These are phyloP conservation scores for Imleria badia DNA, from an alignment of 768 basidiomycete species.

Conservation along the genomic window DNA sequence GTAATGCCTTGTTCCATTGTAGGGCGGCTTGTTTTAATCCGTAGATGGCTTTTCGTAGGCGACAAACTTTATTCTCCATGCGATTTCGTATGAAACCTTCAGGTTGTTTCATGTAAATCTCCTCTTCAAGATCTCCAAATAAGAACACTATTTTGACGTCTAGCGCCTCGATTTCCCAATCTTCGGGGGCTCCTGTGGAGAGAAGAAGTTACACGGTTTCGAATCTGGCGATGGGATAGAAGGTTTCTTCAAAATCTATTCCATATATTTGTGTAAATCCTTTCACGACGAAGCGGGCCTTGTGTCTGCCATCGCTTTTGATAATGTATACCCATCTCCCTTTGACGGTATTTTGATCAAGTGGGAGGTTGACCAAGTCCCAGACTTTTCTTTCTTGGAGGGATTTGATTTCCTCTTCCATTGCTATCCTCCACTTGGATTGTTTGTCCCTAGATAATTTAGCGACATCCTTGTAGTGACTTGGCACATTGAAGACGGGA, in stretches of 20 bases:
- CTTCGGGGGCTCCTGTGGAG: background rate
- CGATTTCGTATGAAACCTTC: background rate
- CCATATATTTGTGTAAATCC: background rate
- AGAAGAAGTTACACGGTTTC: background rate
- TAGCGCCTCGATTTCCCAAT: background rate
- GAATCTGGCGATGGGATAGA: background rate
- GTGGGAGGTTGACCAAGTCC: background rate
- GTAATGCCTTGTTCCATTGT: background rate
- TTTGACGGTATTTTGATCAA: background rate
- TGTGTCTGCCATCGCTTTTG: background rate
- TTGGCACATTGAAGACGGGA: too few species aligned
- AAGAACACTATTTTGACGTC: background rate
- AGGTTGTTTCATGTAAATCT: background rate
- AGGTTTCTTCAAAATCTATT: background rate
- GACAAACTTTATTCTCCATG: background rate
- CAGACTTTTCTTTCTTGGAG: background rate
- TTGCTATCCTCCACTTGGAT: too few species aligned
- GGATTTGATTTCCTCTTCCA: too few species aligned
- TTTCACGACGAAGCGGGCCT: background rate
- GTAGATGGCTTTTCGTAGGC: background rate
- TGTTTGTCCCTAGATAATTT: too few species aligned
- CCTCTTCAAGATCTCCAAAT: background rate
- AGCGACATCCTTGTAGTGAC: too few species aligned
- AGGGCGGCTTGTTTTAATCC: background rate
- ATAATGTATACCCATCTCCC: background rate